These are phyloP conservation scores for Fusarium papillatum DNA, from an alignment of 2,329 filamentous ascomycete genomes.

Conservation along the genomic window DNA sequence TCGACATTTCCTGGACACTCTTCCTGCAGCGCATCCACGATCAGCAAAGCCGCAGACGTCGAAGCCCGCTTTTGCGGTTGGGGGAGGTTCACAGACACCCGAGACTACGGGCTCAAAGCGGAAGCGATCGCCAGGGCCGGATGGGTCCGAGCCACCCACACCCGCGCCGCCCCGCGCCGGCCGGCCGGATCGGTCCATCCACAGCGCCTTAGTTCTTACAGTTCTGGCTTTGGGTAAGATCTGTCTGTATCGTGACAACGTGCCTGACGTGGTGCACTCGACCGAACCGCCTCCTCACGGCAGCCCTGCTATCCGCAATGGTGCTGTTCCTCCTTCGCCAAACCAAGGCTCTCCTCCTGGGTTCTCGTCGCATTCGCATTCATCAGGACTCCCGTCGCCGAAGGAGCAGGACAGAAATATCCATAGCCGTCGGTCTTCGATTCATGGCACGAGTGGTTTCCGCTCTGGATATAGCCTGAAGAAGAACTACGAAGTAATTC, in stretches of 20 bases:
- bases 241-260: constrained; percentile 68
- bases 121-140: constrained; percentile 65
- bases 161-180: constrained; percentile 55
- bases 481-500: constrained; percentile 85
- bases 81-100: constrained; percentile 40
- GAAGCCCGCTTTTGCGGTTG: constrained; percentile 51
- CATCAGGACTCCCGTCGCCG: constrained; percentile 65
- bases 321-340: constrained; percentile 62
- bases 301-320: constrained; percentile 61
- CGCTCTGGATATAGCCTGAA: constrained; percentile 50
- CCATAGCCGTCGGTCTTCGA: constrained; percentile 64
- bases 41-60: constrained; percentile 45
- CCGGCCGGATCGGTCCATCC: constrained; percentile 75
- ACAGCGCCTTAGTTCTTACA: constrained; percentile 85
- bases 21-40: constrained; percentile 52
- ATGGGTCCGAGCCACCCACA: constrained; percentile 50
- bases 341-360: constrained; percentile 67
- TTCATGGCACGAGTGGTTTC: constrained; percentile 55
- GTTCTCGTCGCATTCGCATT: constrained; percentile 60
- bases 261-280: constrained; percentile 68
- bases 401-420: constrained; percentile 62
- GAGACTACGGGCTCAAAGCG: constrained; percentile 61
- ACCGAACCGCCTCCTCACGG: constrained; percentile 49
- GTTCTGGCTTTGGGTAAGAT: constrained; percentile 91
- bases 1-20: constrained; percentile 62